phyloP scores from a whole-genome alignment of 345 rosid genomes.

The Excoecaria cochinchinensis region DNA sequence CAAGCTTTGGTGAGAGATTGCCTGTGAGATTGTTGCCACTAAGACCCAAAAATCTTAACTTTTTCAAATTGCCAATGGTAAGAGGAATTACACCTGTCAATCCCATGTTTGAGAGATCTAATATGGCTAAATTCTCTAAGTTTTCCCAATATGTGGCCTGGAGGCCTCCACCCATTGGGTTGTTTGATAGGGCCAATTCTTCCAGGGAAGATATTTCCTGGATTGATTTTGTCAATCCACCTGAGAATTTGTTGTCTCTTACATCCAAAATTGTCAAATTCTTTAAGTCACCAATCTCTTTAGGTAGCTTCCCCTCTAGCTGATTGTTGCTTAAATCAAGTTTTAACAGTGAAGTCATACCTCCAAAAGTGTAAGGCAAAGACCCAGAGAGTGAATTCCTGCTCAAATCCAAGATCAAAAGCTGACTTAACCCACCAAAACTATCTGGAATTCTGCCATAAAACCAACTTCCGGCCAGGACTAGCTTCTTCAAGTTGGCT shows the following conservation, averaged over 20 bases:
- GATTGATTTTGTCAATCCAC: slow-evolving; percentile 56
- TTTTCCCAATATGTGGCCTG: slow-evolving; percentile 50
- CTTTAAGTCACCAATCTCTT: slow-evolving; percentile 47
- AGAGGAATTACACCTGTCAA: slow-evolving; percentile 65
- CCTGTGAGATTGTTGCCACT: slow-evolving; percentile 72
- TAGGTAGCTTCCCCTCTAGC: slow-evolving; percentile 54
- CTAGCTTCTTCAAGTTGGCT: slow-evolving; percentile 58
- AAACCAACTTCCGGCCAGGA: slow-evolving; percentile 63
- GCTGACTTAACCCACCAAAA: slow-evolving; percentile 44
- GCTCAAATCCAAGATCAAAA: slow-evolving; percentile 76
- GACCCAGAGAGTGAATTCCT: slow-evolving; percentile 66
- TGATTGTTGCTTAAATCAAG: slow-evolving; percentile 77
- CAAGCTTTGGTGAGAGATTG: slow-evolving; percentile 48
- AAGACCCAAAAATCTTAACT: slow-evolving; percentile 70
- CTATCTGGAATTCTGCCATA: slow-evolving; percentile 58
- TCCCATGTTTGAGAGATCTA: slow-evolving; percentile 62
- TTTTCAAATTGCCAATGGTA: slow-evolving; percentile 57
- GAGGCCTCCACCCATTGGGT: slow-evolving; percentile 59
- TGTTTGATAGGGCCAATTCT: slow-evolving; percentile 63
- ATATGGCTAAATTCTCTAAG: slow-evolving; percentile 50
- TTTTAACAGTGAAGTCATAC: slow-evolving; percentile 65
- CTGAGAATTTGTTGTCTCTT: slow-evolving; percentile 69
- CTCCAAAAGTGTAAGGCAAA: slow-evolving; percentile 54
- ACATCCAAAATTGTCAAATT: slow-evolving; percentile 75
- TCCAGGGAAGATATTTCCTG: slow-evolving; percentile 59